Base-by-base conservation (phyloP, 2,329 filamentous ascomycete species). In the Fusarium anthophilum region DNA sequence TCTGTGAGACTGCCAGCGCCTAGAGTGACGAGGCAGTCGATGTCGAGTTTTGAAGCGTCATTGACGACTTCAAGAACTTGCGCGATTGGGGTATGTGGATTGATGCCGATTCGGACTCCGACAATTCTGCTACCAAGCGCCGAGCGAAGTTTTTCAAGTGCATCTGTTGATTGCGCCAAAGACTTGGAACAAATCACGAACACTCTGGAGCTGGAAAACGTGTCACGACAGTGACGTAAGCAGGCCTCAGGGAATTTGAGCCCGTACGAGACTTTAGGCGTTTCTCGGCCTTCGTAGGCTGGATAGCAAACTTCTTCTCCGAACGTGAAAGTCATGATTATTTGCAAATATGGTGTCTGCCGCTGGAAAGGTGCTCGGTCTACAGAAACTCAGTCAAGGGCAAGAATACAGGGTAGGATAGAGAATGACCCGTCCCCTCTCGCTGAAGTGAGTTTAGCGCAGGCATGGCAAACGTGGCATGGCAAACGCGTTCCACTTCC, bases 1-100 rank as follows among this genome's bases (percentile, higher is more conserved):
- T 90, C 88, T 0, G 87, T 89, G n/a, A 90, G 76, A 53, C 85
- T 88, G 1, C 89, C 88, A 2, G 83, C 88, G 8, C 89, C 88
- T 5, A 90, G 77, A 0, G 88, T 90, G 17, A 90, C 77, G 10
- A 91, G 76, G 45, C 86, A 82, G 79, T 91, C 88, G 0, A 83
- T 83, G 8, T 83, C 62, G 13, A 74, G 75, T 1, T 74, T 69
- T 10, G 80, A 76, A 4, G 83, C 82, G 28, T 88, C 85, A 2
- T 80, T 74, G 3, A 84, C 81, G 32, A 88, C 82, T 48, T 86
- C 82, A 0, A 90, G 73, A 12, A 89, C 83, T 66, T 90, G 86
- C 3, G 84, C 83, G 83, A 86, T 89, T 8, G 86, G 82, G 5
- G 87, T 89, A 75, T 90, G 88, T 8, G 86, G 84, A 35, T 82